These are phyloP conservation scores for Onygenales sp. DNA, from an alignment of 2,329 filamentous ascomycete genomes.

Conservation along the genomic window DNA sequence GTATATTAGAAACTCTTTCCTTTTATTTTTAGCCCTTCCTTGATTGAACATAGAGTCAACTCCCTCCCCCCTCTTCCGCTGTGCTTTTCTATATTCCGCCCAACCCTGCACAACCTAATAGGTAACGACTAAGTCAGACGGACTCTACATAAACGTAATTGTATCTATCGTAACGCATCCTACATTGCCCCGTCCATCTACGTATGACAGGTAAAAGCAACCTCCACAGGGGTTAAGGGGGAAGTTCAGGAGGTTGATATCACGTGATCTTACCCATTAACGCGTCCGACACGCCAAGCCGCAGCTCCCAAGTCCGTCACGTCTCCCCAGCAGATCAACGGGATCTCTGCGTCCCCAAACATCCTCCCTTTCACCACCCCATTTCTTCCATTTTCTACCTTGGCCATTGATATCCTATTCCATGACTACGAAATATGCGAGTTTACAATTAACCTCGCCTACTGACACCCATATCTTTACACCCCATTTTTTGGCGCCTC, in stretches of 20 bases:
- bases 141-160: no score
- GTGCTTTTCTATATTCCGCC: no score
- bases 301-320: constrained; percentile 15
- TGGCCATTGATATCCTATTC: neutral
- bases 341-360: neutral
- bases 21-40: no score
- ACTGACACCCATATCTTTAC: neutral
- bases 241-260: neutral
- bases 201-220: no score
- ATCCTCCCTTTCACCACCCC: neutral
- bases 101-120: no score
- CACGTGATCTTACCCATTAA: constrained; percentile 21
- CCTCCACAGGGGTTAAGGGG: no score
- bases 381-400: neutral
- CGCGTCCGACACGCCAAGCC: constrained; percentile 27
- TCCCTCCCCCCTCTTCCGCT: no score
- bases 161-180: no score
- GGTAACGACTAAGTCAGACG: no score
- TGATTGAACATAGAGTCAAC: no score
- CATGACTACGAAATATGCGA: neutral
- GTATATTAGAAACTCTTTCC: no score
- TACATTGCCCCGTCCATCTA: no score
- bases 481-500: neutral
- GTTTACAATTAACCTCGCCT: neutral
- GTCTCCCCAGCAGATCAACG: constrained; percentile 8